A percentile compares a stretch with the other conserved stretches of the same genome.
phyloP scores from a whole-genome alignment of 2,329 filamentous ascomycete species.

The Mycosphaerelloides madeirae region DNA sequence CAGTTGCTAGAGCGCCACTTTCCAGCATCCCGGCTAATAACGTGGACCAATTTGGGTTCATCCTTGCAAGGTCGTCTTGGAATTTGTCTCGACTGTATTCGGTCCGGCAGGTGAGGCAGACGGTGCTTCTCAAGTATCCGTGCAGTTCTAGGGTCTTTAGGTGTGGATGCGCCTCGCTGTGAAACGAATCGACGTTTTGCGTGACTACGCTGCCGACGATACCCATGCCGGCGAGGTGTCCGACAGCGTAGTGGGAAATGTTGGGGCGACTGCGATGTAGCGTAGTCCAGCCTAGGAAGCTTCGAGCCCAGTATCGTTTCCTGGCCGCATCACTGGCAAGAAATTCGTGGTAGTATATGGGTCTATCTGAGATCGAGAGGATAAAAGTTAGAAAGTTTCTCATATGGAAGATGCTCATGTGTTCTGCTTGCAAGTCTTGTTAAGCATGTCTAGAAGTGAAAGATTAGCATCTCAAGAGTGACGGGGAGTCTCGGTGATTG shows the following conservation, averaged over 20 bases:
- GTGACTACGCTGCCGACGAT: slow-evolving; percentile 75
- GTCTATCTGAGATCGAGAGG: slow-evolving; percentile 50
- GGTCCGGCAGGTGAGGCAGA: slow-evolving; percentile 73
- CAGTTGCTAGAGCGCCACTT: slow-evolving; percentile 70
- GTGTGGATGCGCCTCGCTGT: slow-evolving; percentile 68
- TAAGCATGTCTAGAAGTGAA: slow-evolving; percentile 58
- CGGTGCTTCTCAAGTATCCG: slow-evolving; percentile 75
- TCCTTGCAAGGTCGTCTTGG: slow-evolving; percentile 65
- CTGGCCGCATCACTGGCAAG: slow-evolving; percentile 72
- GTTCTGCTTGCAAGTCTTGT: slow-evolving; percentile 51
- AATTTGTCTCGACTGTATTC: slow-evolving; percentile 69
- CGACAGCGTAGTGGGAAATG: slow-evolving; percentile 69
- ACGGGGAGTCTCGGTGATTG: no score
- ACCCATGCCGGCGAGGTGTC: slow-evolving; percentile 66
- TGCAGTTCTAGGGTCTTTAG: slow-evolving; percentile 80
- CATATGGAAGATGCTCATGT: no score
- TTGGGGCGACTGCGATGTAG: slow-evolving; percentile 77
- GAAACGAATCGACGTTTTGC: slow-evolving; percentile 97
- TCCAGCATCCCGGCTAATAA: slow-evolving; percentile 69
- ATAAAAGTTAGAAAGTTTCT: slow-evolving; percentile 34
- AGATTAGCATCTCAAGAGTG: no score
- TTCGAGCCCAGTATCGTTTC: slow-evolving; percentile 93
- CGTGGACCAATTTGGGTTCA: slow-evolving; percentile 82
- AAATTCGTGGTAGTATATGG: slow-evolving; percentile 93
- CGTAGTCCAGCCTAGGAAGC: slow-evolving; percentile 87